Percentiles rank a stretch among this genome's conserved stretches.
Evolutionary conservation across 2,329 filamentous ascomycete species (phyloP).

Genomic region (Aspergillus viridinutans): DNA sequence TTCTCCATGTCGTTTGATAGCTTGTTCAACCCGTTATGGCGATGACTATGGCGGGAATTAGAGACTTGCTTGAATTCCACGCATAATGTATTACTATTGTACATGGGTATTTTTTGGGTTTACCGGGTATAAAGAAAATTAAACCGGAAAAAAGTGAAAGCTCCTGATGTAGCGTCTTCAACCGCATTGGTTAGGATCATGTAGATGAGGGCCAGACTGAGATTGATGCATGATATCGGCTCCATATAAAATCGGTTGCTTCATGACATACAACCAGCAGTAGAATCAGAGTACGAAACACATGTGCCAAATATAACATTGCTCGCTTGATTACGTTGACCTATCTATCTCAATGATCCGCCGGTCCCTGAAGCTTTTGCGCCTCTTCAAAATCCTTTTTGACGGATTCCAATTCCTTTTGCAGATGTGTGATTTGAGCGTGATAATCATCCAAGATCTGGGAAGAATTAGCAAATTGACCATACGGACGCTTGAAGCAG

Average conservation of each 20-base stretch:
- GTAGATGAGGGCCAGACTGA: neutral
- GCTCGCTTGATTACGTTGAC: neutral
- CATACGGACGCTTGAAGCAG: neutral
- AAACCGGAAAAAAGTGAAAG: neutral
- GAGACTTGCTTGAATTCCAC: constrained; percentile 5
- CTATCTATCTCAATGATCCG: constrained; percentile 11
- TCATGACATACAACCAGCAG: constrained; percentile 6
- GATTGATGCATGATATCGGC: neutral
- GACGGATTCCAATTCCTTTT: constrained; percentile 57
- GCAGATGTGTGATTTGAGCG: constrained; percentile 52
- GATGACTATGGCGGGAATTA: neutral
- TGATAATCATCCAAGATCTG: constrained; percentile 51
- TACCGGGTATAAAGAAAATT: constrained; percentile 16
- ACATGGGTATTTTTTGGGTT: constrained; percentile 20
- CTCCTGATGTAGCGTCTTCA: neutral
- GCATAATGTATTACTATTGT: constrained; percentile 36
- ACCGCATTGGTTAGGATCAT: neutral
- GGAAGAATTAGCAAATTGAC: constrained; percentile 28
- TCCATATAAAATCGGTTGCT: constrained; percentile 10
- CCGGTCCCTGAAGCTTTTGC: constrained; percentile 36
- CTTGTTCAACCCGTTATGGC: neutral
- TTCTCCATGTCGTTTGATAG: constrained; percentile 3
- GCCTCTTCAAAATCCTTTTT: constrained; percentile 58
- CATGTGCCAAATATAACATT: neutral
- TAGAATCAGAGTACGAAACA: neutral